Evolutionary conservation across 1,284 basidiomycete genomes (phyloP).

Genomic region (Coniophora puteana): DNA sequence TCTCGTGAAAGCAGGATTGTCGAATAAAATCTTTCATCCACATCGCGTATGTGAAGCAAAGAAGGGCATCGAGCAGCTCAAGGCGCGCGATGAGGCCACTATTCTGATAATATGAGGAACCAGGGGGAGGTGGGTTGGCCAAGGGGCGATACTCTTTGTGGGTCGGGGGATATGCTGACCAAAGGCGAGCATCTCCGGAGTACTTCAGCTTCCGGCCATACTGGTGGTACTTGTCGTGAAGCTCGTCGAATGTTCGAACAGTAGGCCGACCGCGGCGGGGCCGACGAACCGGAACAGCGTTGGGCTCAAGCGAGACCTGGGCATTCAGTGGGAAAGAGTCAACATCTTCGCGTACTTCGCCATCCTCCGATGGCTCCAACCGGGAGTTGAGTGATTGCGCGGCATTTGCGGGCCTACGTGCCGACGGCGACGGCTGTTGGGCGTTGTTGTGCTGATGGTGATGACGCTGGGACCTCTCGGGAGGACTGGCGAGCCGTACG

Average conservation of each 20-base stretch:
- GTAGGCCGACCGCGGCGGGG: conserved; percentile 52
- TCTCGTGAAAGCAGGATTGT: conserved; percentile 45
- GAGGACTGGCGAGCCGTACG: conserved; percentile 40
- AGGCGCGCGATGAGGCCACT: conserved; percentile 68
- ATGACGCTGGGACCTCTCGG: conserved; percentile 29
- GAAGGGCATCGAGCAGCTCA: conserved; percentile 69
- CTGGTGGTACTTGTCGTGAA: conserved; percentile 61
- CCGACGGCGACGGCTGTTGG: conserved; percentile 20
- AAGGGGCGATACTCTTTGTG: conserved; percentile 63
- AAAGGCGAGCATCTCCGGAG: conserved; percentile 69
- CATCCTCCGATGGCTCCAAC: conserved; percentile 53
- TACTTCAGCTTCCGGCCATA: conserved; percentile 68
- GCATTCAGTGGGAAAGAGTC: conserved; percentile 14
- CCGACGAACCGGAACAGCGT: conserved; percentile 58
- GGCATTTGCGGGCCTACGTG: conserved; percentile 28
- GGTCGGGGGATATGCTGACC: conserved; percentile 63
- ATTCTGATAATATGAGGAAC: conserved; percentile 66
- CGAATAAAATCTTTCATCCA: conserved; percentile 65
- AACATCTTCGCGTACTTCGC: conserved; percentile 48
- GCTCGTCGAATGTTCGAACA: conserved; percentile 42
- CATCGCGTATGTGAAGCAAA: conserved; percentile 70
- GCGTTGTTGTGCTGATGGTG: conserved; percentile 25
- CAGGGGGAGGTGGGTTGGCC: conserved; percentile 53
- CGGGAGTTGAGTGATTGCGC: conserved; percentile 30
- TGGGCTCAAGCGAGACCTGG: conserved; percentile 28